phyloP scores from a whole-genome alignment of 345 rosid species.

The Rhodamnia argentea region DNA sequence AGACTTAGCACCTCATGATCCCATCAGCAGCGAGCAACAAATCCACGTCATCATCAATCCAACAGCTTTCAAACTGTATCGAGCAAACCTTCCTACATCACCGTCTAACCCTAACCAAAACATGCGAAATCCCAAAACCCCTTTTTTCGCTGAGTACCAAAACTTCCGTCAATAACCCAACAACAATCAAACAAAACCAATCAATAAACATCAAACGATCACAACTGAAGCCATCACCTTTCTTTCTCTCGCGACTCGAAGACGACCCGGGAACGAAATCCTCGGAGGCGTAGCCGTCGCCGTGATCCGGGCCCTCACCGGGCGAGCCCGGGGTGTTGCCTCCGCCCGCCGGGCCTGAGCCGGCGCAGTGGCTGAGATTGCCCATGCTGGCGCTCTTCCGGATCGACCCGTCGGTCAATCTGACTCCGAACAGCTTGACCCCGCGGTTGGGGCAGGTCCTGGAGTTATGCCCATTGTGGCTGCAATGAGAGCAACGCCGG shows the following conservation, averaged over 20 bases:
- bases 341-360: slow-evolving; percentile 36
- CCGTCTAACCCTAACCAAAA: neutral
- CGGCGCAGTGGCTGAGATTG: slow-evolving; percentile 62
- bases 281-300: slow-evolving; percentile 88
- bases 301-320: slow-evolving; percentile 52
- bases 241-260: slow-evolving; percentile 87
- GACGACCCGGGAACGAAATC: slow-evolving; percentile 93
- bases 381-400: slow-evolving; percentile 98
- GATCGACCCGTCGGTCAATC: slow-evolving; percentile 92
- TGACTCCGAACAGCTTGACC: slow-evolving; percentile 88
- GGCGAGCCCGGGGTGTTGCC: slow-evolving; percentile 8
- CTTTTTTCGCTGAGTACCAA: neutral
- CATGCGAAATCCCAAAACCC: neutral
- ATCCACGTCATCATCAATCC: neutral
- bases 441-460: slow-evolving; percentile 96
- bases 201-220: neutral
- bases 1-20: neutral
- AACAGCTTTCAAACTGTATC: neutral
- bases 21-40: neutral
- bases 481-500: slow-evolving; percentile 98
- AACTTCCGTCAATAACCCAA: slow-evolving; percentile 49
- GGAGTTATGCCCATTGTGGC: slow-evolving; percentile 98
- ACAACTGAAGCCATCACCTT: slow-evolving; percentile 31
- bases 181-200: neutral
- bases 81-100: neutral